phyloP scores from a whole-genome alignment of 305 asterid genomes.

The Fraxinus paxiana region DNA sequence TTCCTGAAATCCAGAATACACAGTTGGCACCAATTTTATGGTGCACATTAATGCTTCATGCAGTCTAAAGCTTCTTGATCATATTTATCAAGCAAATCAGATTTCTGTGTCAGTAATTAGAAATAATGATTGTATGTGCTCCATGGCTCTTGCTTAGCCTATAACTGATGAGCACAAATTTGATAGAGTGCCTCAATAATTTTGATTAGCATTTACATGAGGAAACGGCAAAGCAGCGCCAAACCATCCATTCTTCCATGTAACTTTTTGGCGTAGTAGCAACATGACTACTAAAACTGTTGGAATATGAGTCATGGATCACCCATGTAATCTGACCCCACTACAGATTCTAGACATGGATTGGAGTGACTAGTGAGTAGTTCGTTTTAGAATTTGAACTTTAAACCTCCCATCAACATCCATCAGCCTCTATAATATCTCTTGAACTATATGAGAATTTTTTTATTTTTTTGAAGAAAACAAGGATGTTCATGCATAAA shows the following conservation, averaged over 20 bases:
- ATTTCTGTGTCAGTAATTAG: neutral
- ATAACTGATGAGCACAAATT: neutral
- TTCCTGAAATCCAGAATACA: neutral
- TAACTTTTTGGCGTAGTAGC: neutral
- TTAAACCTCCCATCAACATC: neutral
- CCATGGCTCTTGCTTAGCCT: neutral
- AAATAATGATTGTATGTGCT: neutral
- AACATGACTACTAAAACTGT: too few relatives aligned
- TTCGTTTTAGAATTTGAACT: too few relatives aligned
- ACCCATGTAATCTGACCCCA: too few relatives aligned
- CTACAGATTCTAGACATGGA: neutral
- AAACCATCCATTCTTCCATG: neutral
- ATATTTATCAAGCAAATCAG: neutral
- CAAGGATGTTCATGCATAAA: neutral
- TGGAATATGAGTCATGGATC: too few relatives aligned
- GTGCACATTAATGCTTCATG: neutral
- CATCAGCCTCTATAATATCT: neutral
- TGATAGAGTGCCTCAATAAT: neutral
- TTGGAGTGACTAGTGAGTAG: neutral
- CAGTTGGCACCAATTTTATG: neutral
- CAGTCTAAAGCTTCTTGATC: neutral
- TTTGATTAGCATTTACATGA: neutral
- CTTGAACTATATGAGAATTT: neutral
- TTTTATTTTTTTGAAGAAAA: neutral
- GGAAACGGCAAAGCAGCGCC: neutral